Evolutionary conservation across 257 asterid genomes (phyloP).

Genomic region (Solanum bulbocastanum): DNA sequence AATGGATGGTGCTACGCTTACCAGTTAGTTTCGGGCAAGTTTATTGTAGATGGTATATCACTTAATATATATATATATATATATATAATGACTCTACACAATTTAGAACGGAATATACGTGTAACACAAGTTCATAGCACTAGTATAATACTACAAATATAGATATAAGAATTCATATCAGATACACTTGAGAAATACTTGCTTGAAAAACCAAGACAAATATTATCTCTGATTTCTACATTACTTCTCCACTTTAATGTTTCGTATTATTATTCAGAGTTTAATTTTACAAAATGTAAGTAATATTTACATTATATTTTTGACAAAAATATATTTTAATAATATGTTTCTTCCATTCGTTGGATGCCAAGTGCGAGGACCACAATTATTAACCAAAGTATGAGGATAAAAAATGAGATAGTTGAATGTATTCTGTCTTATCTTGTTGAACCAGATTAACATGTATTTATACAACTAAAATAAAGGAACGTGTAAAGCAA

Average conservation of each 20-base stretch:
- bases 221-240: neutral
- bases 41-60: no score
- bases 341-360: neutral
- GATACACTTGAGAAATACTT: neutral
- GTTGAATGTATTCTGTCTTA: no score
- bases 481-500: no score
- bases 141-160: no score
- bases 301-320: neutral
- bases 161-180: neutral
- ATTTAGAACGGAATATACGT: no score
- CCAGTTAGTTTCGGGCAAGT: no score
- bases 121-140: no score
- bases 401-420: neutral
- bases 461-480: no score
- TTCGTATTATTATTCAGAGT: neutral
- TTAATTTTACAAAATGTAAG: neutral
- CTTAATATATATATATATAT: no score
- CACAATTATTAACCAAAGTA: neutral
- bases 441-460: no score
- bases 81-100: no score
- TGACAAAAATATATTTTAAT: neutral
- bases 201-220: neutral
- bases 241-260: neutral
- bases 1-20: no score
- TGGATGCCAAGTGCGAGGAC: neutral